These are phyloP conservation scores for Leishmania amazonensis DNA, from an alignment of 208 protist genomes.

Conservation along the genomic window DNA sequence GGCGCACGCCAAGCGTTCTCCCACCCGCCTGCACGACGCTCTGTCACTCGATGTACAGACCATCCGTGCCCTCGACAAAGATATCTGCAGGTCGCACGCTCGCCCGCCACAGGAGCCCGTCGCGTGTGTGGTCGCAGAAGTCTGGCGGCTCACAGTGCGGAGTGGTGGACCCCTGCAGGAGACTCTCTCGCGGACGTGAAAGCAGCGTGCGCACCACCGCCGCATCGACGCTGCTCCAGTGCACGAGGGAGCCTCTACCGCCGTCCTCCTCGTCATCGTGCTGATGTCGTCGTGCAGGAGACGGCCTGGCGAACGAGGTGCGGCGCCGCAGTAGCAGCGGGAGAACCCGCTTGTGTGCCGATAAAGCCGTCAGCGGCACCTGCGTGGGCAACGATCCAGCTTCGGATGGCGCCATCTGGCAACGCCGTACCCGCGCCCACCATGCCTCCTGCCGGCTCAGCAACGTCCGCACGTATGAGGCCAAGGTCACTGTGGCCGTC, in stretches of 20 bases:
- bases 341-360: neutral
- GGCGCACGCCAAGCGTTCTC: neutral
- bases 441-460: conserved; percentile 13
- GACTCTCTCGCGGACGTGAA: conserved; percentile 23
- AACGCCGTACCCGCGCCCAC: conserved; percentile 8
- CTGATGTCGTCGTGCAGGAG: neutral
- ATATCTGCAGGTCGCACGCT: conserved; percentile 28
- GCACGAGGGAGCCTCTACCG: neutral
- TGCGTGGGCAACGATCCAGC: neutral
- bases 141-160: conserved; percentile 76
- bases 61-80: conserved; percentile 34
- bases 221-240: conserved; percentile 18
- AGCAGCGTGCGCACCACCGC: conserved; percentile 3
- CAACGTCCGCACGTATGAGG: conserved; percentile 17
- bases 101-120: conserved; percentile 14
- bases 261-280: neutral
- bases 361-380: neutral
- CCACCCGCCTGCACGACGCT: neutral
- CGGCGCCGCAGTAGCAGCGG: conserved; percentile 5
- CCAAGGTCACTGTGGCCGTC: conserved; percentile 6
- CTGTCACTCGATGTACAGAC: conserved; percentile 16
- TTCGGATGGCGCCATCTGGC: neutral
- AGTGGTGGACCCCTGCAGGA: conserved; percentile 57
- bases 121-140: conserved; percentile 30
- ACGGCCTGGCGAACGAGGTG: neutral